These are phyloP conservation scores for Hanseniaspora sp. DNA, from an alignment of 1,139 yeast species.

Conservation along the genomic window DNA sequence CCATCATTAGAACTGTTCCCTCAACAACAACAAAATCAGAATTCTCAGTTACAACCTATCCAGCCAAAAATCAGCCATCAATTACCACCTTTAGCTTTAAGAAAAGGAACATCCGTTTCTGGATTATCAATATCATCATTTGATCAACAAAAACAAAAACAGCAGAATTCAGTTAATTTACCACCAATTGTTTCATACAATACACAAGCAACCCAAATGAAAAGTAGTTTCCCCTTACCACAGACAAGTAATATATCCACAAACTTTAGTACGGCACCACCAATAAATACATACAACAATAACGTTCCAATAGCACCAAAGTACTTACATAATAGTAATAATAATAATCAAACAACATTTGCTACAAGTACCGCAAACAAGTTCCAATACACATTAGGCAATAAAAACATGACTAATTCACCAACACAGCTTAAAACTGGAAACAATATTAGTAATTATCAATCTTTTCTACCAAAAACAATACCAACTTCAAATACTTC, in stretches of 20 bases:
- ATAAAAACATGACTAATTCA: background rate
- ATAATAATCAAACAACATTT: too few species aligned
- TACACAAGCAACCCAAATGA: background rate
- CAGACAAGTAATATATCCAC: background rate
- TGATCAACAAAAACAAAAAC: background rate
- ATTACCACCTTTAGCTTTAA: conserved; percentile 9
- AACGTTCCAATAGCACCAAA: background rate
- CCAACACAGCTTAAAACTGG: background rate
- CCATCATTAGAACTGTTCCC: conserved; percentile 13
- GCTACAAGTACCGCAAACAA: too few species aligned
- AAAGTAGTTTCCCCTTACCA: background rate
- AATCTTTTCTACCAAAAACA: too few species aligned
- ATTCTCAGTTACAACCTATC: background rate
- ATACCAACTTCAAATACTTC: too few species aligned
- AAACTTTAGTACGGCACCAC: background rate
- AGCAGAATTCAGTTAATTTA: background rate
- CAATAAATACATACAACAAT: background rate
- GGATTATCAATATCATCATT: background rate
- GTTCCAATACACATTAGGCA: background rate
- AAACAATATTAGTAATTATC: too few species aligned
- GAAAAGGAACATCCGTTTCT: background rate
- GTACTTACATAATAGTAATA: background rate
- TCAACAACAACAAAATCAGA: background rate
- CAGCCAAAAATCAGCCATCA: background rate
- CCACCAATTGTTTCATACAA: conserved; percentile 3